Evolutionary conservation across 1,284 basidiomycete species (phyloP), one percentile per base, ranked within the genome.

Genomic region (Tremellales sp.): DNA sequence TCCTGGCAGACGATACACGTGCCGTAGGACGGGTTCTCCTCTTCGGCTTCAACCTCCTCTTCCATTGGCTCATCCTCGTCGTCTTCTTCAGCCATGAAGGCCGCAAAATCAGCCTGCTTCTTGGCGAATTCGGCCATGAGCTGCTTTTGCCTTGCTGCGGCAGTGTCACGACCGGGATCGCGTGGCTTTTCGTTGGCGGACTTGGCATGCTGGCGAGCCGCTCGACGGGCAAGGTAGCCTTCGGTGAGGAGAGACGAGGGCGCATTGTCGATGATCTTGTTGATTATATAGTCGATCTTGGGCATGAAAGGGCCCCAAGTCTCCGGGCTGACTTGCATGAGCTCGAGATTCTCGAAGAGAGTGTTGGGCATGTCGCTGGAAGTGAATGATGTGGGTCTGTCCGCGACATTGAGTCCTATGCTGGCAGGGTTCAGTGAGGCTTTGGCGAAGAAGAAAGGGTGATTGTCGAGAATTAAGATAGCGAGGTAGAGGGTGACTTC

Each of bases 1-100:
- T 98, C 96, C 70, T 98, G 96, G 64, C 96, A 99, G 7, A 98
- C 89, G 57, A 99, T 98, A 70, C 96, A 99, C 23, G 85, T 87
- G 1, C 94, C 96, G 56, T 85, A 85, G 15, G 80, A 70, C 25
- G 82, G 77, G 26, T 64, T 60, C 17, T 59, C 57, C 52, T 87
- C 88, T 56, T 82, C 67, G 8, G 72, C 66, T 2, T 72, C 72
- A 21, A 73, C 72, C 13, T 74, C 73, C 26, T 72, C 73, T 31
- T 66, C 52, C 46, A 61, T 62, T 11, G 44, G 33, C 35, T 77
- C 73, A 15, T 72, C 75, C 23, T 85, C 84, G 4, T 73, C 74
- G 22, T 70, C 73, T 10, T 71, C 70, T 23, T 72, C 72, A 36
- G 66, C 59, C 52, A 66, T 65, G 43, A 46, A 60, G 42, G 61